Conservation (phyloP, 345 rosid genomes). For the Isatis tinctoria region DNA sequence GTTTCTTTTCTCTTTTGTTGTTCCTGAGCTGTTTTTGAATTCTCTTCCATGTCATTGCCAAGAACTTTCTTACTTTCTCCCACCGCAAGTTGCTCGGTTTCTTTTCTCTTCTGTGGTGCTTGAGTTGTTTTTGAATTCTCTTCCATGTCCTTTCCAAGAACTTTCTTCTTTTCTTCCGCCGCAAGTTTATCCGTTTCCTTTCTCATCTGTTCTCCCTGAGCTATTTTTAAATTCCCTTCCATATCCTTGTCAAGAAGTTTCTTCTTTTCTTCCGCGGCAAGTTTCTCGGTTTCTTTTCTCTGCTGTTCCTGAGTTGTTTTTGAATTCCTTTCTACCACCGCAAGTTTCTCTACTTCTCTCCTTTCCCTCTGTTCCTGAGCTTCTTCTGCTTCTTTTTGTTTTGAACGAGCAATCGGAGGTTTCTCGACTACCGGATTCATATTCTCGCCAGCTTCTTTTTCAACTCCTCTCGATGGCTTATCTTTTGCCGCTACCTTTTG, state of each 20-base stretch:
- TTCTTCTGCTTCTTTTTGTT: slow-evolving; percentile 1
- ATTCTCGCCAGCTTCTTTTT: slow-evolving; percentile 15
- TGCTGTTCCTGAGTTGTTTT: background rate
- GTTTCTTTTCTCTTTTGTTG: slow-evolving; percentile 8
- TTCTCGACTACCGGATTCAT: background rate
- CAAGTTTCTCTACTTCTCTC: slow-evolving; percentile 18
- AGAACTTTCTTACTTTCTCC: slow-evolving; percentile 21
- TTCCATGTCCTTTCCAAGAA: slow-evolving; percentile 5
- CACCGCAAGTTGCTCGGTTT: background rate
- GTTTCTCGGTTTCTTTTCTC: background rate
- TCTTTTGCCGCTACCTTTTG: background rate
- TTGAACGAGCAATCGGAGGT: slow-evolving; percentile 4
- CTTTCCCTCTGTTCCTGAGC: slow-evolving; percentile 18
- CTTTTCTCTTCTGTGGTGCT: background rate
- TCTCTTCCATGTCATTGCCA: slow-evolving; percentile 21
- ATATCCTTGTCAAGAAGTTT: background rate
- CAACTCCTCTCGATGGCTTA: slow-evolving; percentile 7
- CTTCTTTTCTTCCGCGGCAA: slow-evolving; percentile 19
- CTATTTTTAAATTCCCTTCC: slow-evolving; percentile 16
- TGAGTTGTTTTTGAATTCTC: slow-evolving; percentile 3
- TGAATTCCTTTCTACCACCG: slow-evolving; percentile 17
- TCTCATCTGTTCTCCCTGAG: background rate
- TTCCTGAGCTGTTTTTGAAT: background rate
- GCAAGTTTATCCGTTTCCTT: slow-evolving; percentile 18
- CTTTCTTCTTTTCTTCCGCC: slow-evolving; percentile 19